These are phyloP conservation scores for Populus hybrid DNA, from an alignment of 441 rosid species.

Conservation along the genomic window DNA sequence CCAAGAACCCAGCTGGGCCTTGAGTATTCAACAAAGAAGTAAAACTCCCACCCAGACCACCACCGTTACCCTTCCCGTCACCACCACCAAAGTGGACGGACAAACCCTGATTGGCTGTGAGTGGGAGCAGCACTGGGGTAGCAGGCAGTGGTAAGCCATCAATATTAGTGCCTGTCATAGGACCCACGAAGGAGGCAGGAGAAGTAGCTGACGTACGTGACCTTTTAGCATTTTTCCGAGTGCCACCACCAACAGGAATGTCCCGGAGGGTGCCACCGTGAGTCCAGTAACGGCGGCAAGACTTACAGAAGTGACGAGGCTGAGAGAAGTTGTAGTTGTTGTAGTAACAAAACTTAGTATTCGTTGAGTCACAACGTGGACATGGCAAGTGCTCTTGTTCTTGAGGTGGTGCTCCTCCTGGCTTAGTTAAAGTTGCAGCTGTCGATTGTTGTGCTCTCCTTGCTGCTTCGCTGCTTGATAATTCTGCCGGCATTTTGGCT, in stretches of 20 bases:
- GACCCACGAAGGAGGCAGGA: conserved; percentile 17
- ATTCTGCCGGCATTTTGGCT: conserved; percentile 35
- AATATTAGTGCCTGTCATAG: conserved; percentile 7
- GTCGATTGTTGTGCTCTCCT: conserved; percentile 37
- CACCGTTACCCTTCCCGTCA: conserved; percentile 19
- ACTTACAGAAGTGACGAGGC: conserved; percentile 94
- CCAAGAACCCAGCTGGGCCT: conserved; percentile 62
- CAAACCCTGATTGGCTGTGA: conserved; percentile 32
- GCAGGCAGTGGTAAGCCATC: conserved; percentile 36
- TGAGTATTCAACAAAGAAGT: conserved; percentile 69
- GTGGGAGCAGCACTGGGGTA: conserved; percentile 43
- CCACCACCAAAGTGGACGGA: conserved; percentile 31
- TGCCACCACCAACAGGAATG: conserved; percentile 81
- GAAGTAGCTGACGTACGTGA: conserved; percentile 42
- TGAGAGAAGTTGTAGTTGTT: conserved; percentile 95
- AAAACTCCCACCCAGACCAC: conserved; percentile 46
- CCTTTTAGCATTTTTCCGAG: conserved; percentile 76
- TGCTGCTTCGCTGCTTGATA: background rate
- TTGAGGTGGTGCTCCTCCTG: conserved; percentile 37
- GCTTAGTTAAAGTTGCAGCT: conserved; percentile 30
- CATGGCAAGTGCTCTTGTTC: conserved; percentile 84
- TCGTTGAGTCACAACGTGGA: conserved; percentile 84
- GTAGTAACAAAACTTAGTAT: conserved; percentile 94
- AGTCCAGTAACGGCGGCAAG: conserved; percentile 97
- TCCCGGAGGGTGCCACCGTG: conserved; percentile 92